Evolutionary conservation across 208 protist species (phyloP).

Genomic region (Crithidia expoeki): DNA sequence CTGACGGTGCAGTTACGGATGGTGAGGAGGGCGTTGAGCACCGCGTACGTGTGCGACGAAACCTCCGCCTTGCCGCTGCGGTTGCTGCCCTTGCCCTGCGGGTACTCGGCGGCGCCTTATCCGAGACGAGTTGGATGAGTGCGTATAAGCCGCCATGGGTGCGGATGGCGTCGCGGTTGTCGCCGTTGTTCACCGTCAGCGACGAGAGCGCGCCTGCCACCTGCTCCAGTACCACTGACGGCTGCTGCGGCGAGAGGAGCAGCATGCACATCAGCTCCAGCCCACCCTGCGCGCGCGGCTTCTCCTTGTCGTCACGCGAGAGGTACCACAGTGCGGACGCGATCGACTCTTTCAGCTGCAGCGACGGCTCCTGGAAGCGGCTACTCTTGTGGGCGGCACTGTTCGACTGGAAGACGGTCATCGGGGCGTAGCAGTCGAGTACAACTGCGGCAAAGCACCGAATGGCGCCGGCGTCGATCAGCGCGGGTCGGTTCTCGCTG

Average conservation of each 20-base stretch:
- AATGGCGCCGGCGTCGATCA: constrained; percentile 69
- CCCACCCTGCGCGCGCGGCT: constrained; percentile 73
- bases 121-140: constrained; percentile 65
- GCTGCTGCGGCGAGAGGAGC: constrained; percentile 59
- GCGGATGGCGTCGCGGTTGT: constrained; percentile 83
- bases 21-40: constrained; percentile 79
- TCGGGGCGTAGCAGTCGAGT: constrained; percentile 68
- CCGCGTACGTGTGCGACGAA: constrained; percentile 69
- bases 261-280: constrained; percentile 86
- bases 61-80: constrained; percentile 23
- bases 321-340: constrained; percentile 91
- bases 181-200: constrained; percentile 81
- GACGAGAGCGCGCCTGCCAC: constrained; percentile 88
- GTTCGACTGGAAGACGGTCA: constrained; percentile 41
- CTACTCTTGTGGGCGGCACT: constrained; percentile 51
- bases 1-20: constrained; percentile 83
- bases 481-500: constrained; percentile 68
- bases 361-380: constrained; percentile 55
- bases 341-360: constrained; percentile 86
- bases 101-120: constrained; percentile 72
- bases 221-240: constrained; percentile 87
- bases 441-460: constrained; percentile 73
- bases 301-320: constrained; percentile 87
- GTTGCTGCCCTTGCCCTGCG: constrained; percentile 36
- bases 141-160: constrained; percentile 75